These are phyloP conservation scores for Triticum dicoccoides DNA, from an alignment of 176 grass and related monocot species.

Conservation along the genomic window DNA sequence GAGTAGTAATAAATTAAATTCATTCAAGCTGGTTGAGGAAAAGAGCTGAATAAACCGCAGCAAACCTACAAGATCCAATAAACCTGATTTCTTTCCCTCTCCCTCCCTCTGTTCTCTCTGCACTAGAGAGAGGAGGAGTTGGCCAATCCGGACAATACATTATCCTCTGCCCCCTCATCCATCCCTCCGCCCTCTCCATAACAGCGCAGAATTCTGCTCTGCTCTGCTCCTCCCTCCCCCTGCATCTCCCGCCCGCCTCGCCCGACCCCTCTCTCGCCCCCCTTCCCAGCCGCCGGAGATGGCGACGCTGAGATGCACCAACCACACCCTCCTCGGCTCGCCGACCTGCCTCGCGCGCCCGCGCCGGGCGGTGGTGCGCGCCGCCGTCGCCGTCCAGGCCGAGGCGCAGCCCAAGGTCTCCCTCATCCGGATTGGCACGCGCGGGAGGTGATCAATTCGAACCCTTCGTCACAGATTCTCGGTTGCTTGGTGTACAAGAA, in stretches of 20 bases:
- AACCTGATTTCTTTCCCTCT: not conserved
- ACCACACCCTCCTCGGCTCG: slow-evolving; percentile 45
- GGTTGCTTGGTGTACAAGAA: too few species aligned
- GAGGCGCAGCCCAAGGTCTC: slow-evolving; percentile 75
- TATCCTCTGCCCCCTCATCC: slow-evolving; percentile 59
- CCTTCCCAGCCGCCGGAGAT: slow-evolving; percentile 18
- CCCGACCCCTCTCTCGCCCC: not conserved
- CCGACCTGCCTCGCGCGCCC: slow-evolving; percentile 41
- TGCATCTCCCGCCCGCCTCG: not conserved
- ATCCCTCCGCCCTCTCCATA: slow-evolving; percentile 1
- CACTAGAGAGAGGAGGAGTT: not conserved
- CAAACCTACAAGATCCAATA: slow-evolving; percentile 7
- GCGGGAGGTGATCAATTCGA: slow-evolving; percentile 69
- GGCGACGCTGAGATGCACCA: slow-evolving; percentile 55
- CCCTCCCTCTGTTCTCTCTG: not conserved
- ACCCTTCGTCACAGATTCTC: not conserved
- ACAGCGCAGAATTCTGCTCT: slow-evolving; percentile 4
- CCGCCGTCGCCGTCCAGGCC: slow-evolving; percentile 67
- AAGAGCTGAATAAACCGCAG: not conserved
- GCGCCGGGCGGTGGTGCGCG: slow-evolving; percentile 44
- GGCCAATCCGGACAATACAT: slow-evolving; percentile 55
- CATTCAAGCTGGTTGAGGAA: not conserved
- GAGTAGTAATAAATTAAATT: not conserved
- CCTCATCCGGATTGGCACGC: slow-evolving; percentile 84
- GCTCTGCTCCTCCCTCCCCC: not conserved